Evolutionary conservation across 1,284 basidiomycete genomes (phyloP), one percentile per base, ranked within the genome.

Genomic region (Puccinia coronata): DNA sequence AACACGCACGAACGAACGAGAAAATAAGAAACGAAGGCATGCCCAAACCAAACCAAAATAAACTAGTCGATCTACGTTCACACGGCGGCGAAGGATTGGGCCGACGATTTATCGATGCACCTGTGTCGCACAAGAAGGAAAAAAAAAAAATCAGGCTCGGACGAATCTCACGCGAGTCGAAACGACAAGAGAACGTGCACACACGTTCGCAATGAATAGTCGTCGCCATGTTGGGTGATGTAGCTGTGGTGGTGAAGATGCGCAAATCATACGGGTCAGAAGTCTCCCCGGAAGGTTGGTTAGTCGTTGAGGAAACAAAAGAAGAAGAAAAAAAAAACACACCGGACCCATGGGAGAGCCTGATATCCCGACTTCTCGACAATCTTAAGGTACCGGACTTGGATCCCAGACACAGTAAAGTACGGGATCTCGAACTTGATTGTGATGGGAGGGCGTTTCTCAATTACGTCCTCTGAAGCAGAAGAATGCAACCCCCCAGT

Each of bases 361-460:
- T 97, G 94, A 80, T 86, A 86, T 25, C 95, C 96, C 81, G 93
- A 95, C 89, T 99, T 98, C 87, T 99, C 97, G 0, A 98, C 95
- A 78, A 99, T 96, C 88, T 99, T 99, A 83, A 95, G 89, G 86
- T 98, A 98, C 76, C 96, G 90, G 23, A 98, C 96, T 87, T 97
- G 95, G 82, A 98, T 97, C 12, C 97, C 96, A 0, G 95, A 97
- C 0, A 80, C 78, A 0, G 96, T 98, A 86, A 98, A 98, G 88
- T 97, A 98, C 1, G 96, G 96, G 63, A 99, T 98, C 88, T 99
- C 96, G 84, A 96, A 99, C 87, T 94, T 95, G 87, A 98, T 94
- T 0, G 92, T 94, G 84, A 99, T 97, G 0, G 97, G 97, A 31
- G 95, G 91, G 34, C 94, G 92, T 85, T 95, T 94, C 84, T 95